phyloP scores from a whole-genome alignment of 139 green algal genomes.

The Chlorella sp. region DNA sequence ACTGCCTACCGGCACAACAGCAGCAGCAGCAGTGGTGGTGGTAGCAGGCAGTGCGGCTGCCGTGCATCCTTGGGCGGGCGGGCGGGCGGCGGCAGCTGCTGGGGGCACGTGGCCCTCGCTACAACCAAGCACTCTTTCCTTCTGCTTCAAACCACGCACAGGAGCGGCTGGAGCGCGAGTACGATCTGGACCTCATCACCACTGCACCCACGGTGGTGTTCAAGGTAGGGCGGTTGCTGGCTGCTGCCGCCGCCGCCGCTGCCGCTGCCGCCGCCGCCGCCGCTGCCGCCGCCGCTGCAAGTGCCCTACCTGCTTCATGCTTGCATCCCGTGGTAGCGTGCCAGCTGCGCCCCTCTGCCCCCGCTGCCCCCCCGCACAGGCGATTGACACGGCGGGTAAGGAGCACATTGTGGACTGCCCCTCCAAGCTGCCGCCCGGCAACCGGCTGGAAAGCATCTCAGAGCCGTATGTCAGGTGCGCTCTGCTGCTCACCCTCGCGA shows the following conservation, averaged over 20 bases:
- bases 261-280: constrained; percentile 8
- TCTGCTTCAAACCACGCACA: constrained; percentile 51
- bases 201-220: constrained; percentile 86
- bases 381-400: constrained; percentile 57
- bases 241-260: not conserved
- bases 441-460: constrained; percentile 70
- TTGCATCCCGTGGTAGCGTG: too few species aligned
- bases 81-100: too few species aligned
- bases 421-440: constrained; percentile 80
- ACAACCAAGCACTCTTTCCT: too few species aligned
- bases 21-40: too few species aligned
- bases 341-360: too few species aligned
- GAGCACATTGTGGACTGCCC: constrained; percentile 83
- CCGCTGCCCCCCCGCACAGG: constrained; percentile 33
- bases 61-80: too few species aligned
- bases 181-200: constrained; percentile 96
- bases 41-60: too few species aligned
- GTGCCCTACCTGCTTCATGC: too few species aligned
- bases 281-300: too few species aligned
- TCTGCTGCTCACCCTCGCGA: too few species aligned
- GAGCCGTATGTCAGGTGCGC: constrained; percentile 93
- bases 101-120: not conserved
- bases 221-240: not conserved
- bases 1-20: too few species aligned
- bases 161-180: constrained; percentile 98